These are phyloP conservation scores for Prunus mongolica DNA, from an alignment of 306 rosid species.

Conservation along the genomic window DNA sequence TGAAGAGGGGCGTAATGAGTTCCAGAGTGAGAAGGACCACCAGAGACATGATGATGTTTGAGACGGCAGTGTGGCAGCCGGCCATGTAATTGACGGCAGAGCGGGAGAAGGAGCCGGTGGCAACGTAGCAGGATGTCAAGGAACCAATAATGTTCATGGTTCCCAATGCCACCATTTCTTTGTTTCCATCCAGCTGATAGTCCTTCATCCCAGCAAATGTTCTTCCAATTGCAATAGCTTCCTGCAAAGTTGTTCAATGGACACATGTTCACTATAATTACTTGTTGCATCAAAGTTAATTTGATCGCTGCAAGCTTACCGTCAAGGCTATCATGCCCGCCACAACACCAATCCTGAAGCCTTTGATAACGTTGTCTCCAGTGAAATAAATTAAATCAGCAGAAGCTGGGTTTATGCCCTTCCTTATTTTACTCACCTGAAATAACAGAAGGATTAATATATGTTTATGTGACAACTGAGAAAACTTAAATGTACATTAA, in stretches of 20 bases:
- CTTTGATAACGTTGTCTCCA: slow-evolving; percentile 51
- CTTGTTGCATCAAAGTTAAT: no score
- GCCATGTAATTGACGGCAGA: slow-evolving; percentile 89
- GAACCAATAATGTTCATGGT: slow-evolving; percentile 84
- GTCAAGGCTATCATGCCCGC: slow-evolving; percentile 72
- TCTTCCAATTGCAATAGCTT: slow-evolving; percentile 92
- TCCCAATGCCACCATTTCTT: slow-evolving; percentile 94
- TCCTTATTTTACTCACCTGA: slow-evolving; percentile 51
- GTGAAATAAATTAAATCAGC: slow-evolving; percentile 49
- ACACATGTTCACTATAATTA: neutral
- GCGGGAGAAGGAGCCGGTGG: slow-evolving; percentile 90
- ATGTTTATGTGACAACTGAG: neutral
- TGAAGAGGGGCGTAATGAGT: slow-evolving; percentile 69
- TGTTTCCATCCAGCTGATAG: slow-evolving; percentile 77
- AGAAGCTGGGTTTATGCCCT: slow-evolving; percentile 73
- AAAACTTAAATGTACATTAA: no score
- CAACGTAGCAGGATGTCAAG: slow-evolving; percentile 73
- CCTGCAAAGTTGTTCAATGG: slow-evolving; percentile 27
- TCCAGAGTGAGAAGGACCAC: slow-evolving; percentile 56
- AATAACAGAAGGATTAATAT: neutral
- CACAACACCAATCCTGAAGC: slow-evolving; percentile 59
- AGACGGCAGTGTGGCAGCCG: slow-evolving; percentile 74
- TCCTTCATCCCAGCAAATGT: slow-evolving; percentile 82
- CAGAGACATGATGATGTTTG: slow-evolving; percentile 74
- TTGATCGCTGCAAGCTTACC: slow-evolving; percentile 33